phyloP scores from a whole-genome alignment of 2,329 filamentous ascomycete genomes.

The Aspergillus sp. region DNA sequence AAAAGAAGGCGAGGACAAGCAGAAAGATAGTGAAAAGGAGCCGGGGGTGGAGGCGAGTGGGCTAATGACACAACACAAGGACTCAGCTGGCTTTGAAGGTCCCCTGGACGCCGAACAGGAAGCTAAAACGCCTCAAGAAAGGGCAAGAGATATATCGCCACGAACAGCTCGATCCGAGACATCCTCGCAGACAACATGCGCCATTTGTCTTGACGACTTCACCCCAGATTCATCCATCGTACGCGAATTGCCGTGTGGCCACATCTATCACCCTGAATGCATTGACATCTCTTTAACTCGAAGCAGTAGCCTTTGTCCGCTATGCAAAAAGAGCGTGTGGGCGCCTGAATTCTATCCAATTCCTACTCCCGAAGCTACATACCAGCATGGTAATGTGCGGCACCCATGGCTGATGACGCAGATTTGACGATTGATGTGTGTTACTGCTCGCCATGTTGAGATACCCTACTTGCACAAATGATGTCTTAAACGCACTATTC shows the following conservation, averaged over 20 bases:
- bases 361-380: constrained; percentile 80
- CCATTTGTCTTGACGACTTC: constrained; percentile 88
- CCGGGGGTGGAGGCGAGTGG: neutral
- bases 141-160: neutral
- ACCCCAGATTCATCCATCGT: constrained; percentile 69
- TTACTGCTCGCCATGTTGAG: neutral
- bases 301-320: constrained; percentile 82
- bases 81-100: neutral
- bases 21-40: neutral
- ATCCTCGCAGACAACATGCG: constrained; percentile 71
- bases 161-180: neutral
- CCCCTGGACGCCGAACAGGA: neutral
- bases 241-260: constrained; percentile 81
- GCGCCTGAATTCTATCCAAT: constrained; percentile 65
- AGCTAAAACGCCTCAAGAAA: neutral
- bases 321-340: constrained; percentile 83
- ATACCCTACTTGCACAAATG: neutral
- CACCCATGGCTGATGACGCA: neutral
- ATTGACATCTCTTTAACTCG: constrained; percentile 80
- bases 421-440: neutral
- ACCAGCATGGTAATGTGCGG: constrained; percentile 69
- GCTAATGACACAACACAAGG: constrained; percentile 11
- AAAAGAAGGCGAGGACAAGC: neutral
- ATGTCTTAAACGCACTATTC: neutral
- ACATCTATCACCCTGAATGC: constrained; percentile 91